Conservation (phyloP, 2,329 filamentous ascomycete genomes). For the Diaporthe sp. region DNA sequence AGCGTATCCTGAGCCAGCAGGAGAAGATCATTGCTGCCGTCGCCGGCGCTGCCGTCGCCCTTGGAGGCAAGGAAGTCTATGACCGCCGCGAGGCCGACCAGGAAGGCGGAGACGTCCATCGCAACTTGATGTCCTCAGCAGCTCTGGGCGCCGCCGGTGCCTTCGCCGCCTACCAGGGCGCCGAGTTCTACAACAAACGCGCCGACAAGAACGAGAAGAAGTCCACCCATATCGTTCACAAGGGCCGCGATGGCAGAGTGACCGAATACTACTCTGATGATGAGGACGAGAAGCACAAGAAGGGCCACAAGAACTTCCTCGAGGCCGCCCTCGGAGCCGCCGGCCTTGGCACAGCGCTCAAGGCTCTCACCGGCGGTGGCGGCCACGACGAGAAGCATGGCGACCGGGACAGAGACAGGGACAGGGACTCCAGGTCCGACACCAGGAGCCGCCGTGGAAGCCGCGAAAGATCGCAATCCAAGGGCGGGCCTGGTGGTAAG, state of each 20-base stretch:
- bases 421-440: conserved; percentile 52
- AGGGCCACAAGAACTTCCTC: conserved; percentile 75
- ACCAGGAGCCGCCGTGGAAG: conserved; percentile 65
- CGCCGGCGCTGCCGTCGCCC: conserved; percentile 74
- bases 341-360: conserved; percentile 73
- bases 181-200: conserved; percentile 74
- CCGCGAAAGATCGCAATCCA: conserved; percentile 67
- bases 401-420: conserved; percentile 42
- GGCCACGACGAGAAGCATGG: conserved; percentile 54
- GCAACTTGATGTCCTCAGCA: conserved; percentile 71
- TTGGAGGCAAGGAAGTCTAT: conserved; percentile 76
- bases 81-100: conserved; percentile 72
- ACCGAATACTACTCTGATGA: conserved; percentile 71
- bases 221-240: conserved; percentile 67
- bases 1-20: conserved; percentile 70
- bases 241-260: conserved; percentile 66
- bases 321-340: conserved; percentile 74
- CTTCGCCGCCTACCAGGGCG: conserved; percentile 74
- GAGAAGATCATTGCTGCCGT: conserved; percentile 78
- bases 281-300: conserved; percentile 67
- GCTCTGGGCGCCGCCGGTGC: conserved; percentile 76
- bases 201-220: conserved; percentile 68
- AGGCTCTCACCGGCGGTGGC: conserved; percentile 67
- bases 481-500: conserved; percentile 65
- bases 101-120: conserved; percentile 64